Conservation (phyloP, 257 asterid species). For the Mitragyna speciosa region DNA sequence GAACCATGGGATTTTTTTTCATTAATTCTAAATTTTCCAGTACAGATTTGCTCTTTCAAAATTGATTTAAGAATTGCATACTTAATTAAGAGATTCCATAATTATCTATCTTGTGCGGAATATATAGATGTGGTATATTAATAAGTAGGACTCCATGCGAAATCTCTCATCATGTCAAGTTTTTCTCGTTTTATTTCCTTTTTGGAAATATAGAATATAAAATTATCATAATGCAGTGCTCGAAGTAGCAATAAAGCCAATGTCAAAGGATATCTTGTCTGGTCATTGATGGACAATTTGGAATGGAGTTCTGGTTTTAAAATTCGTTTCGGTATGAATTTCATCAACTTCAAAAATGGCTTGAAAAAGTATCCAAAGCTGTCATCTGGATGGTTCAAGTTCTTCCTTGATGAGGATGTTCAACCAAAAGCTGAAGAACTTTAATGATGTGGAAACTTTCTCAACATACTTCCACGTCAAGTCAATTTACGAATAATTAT, state of each 20-base stretch:
- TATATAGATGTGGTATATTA: too few relatives aligned
- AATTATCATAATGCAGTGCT: neutral
- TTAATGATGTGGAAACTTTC: neutral
- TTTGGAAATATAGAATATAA: neutral
- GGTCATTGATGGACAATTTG: conserved; percentile 35
- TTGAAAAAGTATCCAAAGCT: neutral
- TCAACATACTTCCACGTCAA: neutral
- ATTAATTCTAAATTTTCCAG: neutral
- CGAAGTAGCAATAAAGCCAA: neutral
- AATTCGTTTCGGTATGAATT: conserved; percentile 27
- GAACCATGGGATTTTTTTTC: too few relatives aligned
- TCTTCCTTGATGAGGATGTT: neutral
- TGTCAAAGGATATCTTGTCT: conserved; percentile 30
- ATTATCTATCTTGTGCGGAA: too few relatives aligned
- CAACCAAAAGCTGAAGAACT: neutral
- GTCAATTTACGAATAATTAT: neutral
- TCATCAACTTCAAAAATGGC: neutral
- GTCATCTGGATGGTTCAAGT: neutral
- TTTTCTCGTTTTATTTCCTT: too few relatives aligned
- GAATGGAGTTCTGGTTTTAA: conserved; percentile 29
- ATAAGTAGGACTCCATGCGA: too few relatives aligned
- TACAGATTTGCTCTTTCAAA: neutral
- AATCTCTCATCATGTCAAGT: neutral
- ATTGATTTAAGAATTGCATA: too few relatives aligned
- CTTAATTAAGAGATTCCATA: too few relatives aligned